Conservation (phyloP, 1,139 yeast genomes). For the Debaryomyces coudertii region DNA sequence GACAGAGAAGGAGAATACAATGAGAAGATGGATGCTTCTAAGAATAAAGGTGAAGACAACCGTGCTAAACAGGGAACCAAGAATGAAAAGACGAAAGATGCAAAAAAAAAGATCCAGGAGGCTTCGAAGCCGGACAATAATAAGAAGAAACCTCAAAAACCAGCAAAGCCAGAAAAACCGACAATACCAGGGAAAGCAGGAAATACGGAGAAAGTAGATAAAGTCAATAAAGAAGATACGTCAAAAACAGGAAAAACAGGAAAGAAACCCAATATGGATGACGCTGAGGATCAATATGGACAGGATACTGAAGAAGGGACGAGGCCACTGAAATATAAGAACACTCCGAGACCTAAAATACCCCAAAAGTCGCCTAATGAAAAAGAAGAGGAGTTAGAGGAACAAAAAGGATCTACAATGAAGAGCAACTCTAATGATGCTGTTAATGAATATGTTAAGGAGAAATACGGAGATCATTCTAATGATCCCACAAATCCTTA, state of each 20-base stretch:
- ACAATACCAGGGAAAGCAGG: neutral
- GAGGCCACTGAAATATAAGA: neutral
- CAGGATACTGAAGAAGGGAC: neutral
- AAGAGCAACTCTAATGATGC: neutral
- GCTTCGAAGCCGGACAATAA: neutral
- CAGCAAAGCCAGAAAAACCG: neutral
- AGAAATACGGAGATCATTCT: slow-evolving; percentile 8
- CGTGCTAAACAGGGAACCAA: neutral
- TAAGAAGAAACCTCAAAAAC: neutral
- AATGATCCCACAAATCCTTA: slow-evolving; percentile 21
- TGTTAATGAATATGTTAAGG: slow-evolving; percentile 1
- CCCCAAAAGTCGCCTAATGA: neutral
- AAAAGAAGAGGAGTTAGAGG: neutral
- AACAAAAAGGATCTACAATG: neutral
- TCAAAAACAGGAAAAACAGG: neutral
- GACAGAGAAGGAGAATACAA: neutral
- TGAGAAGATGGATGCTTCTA: neutral
- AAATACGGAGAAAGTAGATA: neutral
- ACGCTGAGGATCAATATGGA: neutral
- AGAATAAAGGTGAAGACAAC: neutral
- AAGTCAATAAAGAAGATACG: neutral
- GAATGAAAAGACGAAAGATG: neutral
- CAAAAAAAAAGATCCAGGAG: neutral
- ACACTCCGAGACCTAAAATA: neutral
- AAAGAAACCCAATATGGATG: neutral